A percentile compares a stretch with the other conserved stretches of the same genome.
Conservation (phyloP, 225 moss, liverwort and hornwort species). For the Physcomitrellopsis africana region DNA sequence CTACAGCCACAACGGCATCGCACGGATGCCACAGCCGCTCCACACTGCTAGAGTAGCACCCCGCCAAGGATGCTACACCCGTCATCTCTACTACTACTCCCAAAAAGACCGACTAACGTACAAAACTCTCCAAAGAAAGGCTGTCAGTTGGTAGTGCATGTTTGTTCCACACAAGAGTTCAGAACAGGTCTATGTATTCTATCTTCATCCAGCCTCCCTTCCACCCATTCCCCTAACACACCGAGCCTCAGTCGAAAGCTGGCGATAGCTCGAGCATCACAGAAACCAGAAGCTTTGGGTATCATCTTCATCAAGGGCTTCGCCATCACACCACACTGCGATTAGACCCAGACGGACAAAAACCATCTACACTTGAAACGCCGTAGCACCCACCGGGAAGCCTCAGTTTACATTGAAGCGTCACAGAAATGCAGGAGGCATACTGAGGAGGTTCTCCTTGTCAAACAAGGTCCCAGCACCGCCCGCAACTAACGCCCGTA, state of each 20-base stretch:
- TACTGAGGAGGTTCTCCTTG: neutral
- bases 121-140: neutral
- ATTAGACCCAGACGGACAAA: too few relatives aligned
- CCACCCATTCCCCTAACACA: too few relatives aligned
- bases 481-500: too few relatives aligned
- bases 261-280: conserved; percentile 39
- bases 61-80: too few relatives aligned
- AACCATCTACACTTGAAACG: too few relatives aligned
- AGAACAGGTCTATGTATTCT: conserved; percentile 17
- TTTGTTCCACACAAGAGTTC: conserved; percentile 19
- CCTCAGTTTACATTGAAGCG: neutral
- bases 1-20: too few relatives aligned
- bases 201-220: conserved; percentile 17
- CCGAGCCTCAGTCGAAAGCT: conserved; percentile 55
- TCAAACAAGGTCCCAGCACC: neutral
- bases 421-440: neutral
- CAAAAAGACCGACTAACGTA: neutral
- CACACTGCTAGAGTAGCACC: too few relatives aligned
- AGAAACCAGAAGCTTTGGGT: conserved; percentile 39
- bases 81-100: neutral
- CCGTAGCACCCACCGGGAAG: too few relatives aligned
- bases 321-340: neutral
- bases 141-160: conserved; percentile 34
- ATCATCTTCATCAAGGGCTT: conserved; percentile 34
- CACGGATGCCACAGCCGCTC: too few relatives aligned